Conservation (phyloP, 306 rosid genomes). For the Corylus heterophylla region DNA sequence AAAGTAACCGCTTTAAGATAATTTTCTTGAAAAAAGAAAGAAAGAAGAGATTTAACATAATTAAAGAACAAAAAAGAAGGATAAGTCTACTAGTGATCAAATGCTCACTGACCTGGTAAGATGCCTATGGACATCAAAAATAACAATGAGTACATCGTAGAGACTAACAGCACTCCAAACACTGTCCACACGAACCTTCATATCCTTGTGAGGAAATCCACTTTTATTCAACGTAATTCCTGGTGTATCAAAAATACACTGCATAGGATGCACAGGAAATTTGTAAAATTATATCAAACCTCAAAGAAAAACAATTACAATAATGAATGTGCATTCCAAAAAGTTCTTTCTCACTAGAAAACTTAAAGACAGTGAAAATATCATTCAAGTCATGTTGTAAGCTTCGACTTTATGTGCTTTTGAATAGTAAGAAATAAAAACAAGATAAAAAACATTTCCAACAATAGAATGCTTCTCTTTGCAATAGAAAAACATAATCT, state of each 20-base stretch:
- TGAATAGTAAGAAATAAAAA: not conserved
- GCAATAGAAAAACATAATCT: not conserved
- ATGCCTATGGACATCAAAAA: conserved; percentile 92
- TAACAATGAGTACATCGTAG: conserved; percentile 79
- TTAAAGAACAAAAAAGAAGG: not conserved
- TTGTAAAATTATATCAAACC: not conserved
- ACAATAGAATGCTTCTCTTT: not conserved
- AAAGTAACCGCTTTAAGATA: not conserved
- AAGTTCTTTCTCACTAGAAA: not conserved
- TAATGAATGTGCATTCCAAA: not conserved
- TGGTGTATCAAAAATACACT: conserved; percentile 97
- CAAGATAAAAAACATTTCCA: not conserved
- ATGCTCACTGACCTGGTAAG: conserved; percentile 63
- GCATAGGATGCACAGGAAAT: conserved; percentile 25
- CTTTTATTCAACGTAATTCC: conserved; percentile 64
- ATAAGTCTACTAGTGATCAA: not conserved
- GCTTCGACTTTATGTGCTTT: not conserved
- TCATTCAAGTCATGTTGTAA: not conserved
- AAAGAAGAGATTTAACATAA: not conserved
- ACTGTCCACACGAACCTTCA: conserved; percentile 90
- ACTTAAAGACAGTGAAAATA: not conserved
- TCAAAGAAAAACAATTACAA: not conserved
- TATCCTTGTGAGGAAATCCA: conserved; percentile 78
- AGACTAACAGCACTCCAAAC: conserved; percentile 89
- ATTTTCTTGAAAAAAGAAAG: not conserved